These are phyloP conservation scores for Podospora pseudopauciseta DNA, from an alignment of 495 filamentous ascomycete species.

Conservation along the genomic window DNA sequence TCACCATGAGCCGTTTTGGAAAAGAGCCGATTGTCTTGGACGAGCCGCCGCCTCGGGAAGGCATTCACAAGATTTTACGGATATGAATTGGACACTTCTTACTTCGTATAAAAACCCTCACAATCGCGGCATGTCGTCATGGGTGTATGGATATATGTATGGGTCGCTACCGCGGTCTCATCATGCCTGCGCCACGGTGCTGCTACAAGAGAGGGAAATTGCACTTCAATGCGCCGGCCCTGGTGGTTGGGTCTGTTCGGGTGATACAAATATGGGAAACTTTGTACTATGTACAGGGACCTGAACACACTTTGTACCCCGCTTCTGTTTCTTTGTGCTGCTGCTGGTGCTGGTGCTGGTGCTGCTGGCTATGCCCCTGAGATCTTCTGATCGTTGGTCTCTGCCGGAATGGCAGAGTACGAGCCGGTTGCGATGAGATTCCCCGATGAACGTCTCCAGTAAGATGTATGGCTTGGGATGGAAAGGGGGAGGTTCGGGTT, in stretches of 20 bases:
- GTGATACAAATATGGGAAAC: background rate
- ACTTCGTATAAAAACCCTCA: background rate
- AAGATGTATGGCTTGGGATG: background rate
- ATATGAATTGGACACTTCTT: background rate
- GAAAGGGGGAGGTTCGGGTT: background rate
- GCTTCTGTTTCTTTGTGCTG: background rate
- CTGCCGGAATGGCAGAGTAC: background rate
- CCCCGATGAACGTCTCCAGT: background rate
- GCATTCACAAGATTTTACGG: too few relatives aligned
- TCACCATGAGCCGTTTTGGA: background rate
- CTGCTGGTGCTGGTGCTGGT: background rate
- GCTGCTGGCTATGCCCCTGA: background rate
- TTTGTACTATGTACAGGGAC: background rate
- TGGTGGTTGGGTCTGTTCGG: background rate
- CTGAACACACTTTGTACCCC: background rate
- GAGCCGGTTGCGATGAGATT: background rate
- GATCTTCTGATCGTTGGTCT: slow-evolving; percentile 18
- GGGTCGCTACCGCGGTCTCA: background rate
- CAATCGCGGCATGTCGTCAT: background rate
- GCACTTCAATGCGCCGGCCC: slow-evolving; percentile 11
- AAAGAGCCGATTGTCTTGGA: background rate
- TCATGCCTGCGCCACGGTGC: background rate
- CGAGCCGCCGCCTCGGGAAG: too few relatives aligned
- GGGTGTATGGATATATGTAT: background rate
- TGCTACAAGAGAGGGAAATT: slow-evolving; percentile 7